Evolutionary conservation across 2,329 filamentous ascomycete species (phyloP).

Genomic region (Ramularia endophylla): DNA sequence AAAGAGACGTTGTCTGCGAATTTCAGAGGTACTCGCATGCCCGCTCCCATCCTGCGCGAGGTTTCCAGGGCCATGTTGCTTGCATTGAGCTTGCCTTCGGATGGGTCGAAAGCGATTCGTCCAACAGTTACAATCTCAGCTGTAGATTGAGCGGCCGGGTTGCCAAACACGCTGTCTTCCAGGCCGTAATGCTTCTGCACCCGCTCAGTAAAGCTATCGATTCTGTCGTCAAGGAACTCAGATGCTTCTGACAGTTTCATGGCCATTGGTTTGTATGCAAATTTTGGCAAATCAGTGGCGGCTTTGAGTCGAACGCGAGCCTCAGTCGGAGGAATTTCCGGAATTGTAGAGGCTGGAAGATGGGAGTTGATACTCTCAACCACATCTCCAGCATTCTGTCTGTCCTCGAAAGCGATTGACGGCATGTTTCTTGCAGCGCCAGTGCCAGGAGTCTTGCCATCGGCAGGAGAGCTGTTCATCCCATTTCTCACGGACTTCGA

Average conservation of each 20-base stretch:
- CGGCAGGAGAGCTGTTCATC: conserved; percentile 44
- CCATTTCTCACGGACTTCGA: conserved; percentile 39
- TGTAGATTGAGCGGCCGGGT: conserved; percentile 76
- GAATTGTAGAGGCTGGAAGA: conserved; percentile 50
- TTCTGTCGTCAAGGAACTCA: conserved; percentile 88
- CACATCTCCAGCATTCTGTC: conserved; percentile 72
- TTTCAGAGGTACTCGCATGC: conserved; percentile 73
- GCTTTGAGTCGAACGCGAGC: conserved; percentile 77
- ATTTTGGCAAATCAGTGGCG: conserved; percentile 83
- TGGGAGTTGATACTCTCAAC: conserved; percentile 78
- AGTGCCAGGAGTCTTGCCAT: conserved; percentile 31
- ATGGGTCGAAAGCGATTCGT: conserved; percentile 79
- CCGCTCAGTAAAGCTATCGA: conserved; percentile 77
- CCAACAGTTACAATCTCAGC: conserved; percentile 85
- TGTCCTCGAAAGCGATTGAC: conserved; percentile 57
- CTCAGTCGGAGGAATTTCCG: conserved; percentile 56
- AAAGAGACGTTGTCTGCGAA: conserved; percentile 61
- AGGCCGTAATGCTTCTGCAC: conserved; percentile 69
- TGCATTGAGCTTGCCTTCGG: conserved; percentile 79
- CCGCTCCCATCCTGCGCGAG: conserved; percentile 75
- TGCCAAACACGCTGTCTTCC: conserved; percentile 77
- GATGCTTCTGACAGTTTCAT: conserved; percentile 94
- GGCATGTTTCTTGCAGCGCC: conserved; percentile 7
- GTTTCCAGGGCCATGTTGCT: conserved; percentile 85
- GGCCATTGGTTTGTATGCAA: conserved; percentile 83